Evolutionary conservation across 352 stramenopile species (phyloP), one percentile per base, ranked within the genome.

Genomic region (Pythium aphanidermatum): DNA sequence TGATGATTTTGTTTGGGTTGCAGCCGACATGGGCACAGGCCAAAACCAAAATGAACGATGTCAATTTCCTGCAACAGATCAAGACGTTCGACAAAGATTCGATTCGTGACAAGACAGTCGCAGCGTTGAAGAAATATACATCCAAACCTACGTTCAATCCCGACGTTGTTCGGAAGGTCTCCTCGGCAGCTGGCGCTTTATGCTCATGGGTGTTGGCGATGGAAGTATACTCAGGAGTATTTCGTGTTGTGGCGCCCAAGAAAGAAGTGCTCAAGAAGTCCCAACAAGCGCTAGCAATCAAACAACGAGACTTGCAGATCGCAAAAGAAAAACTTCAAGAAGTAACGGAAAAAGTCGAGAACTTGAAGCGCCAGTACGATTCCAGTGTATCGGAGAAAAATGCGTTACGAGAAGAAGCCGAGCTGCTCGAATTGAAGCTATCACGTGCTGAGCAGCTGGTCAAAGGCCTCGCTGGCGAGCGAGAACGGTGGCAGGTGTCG

Each of bases 71-170:
- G 4, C 64, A 89, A 36, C 85, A 98, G 51, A 93, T 98, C 45
- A 98, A 98, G 50, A 83, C 65, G 9, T 98, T 96, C 45, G 95
- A 98, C 71, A 98, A 98, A 51, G 93, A 98, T 49, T 94, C 92
- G 24, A 95, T 98, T 24, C 83, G 76, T 11, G 86, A 92, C 48
- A 96, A 96, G 47, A 93, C 90, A 0, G 86, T 98, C 17, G 91
- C 83, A 14, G 96, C 96, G 47, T 65, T 98, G 11, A 97, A 97
- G 49, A 97, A 97, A 61, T 98, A 95, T 66, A 96, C 79, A 9
- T 81, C 75, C 3, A 92, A 92, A 39, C 76, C 78, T 23, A 70
- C 56, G 5, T 92, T 93, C 54, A 86, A 96, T 35, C 39, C 88
- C 0, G 84, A 97, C 32, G 90, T 96, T 21, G 84, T 92, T 10